Evolutionary conservation across 495 filamentous ascomycete species (phyloP).

Genomic region (Hypoxylon lienhwacheense): DNA sequence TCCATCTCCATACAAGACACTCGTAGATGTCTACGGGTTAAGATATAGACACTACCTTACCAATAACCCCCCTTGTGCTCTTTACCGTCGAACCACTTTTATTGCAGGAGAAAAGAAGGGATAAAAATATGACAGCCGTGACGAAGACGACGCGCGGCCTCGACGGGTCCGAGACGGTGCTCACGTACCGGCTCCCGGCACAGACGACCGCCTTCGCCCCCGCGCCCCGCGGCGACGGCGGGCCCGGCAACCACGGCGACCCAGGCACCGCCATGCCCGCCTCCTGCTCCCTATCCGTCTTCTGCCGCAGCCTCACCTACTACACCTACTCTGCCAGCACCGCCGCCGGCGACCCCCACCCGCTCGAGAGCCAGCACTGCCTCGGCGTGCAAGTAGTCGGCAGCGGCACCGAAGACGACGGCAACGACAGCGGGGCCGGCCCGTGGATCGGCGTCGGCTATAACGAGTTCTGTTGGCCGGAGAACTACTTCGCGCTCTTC

Average conservation of each 20-base stretch:
- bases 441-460: conserved; percentile 3
- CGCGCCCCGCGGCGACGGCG: too few species aligned
- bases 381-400: conserved; percentile 8
- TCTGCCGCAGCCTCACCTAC: conserved; percentile 16
- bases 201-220: conserved; percentile 25
- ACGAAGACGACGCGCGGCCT: conserved; percentile 8
- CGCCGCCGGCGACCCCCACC: conserved; percentile 7
- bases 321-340: conserved; percentile 4
- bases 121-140: conserved; percentile 13
- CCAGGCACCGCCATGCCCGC: background rate
- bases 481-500: conserved; percentile 29
- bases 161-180: conserved; percentile 5
- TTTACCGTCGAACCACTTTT: background rate
- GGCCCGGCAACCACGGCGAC: too few species aligned
- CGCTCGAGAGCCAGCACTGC: conserved; percentile 14
- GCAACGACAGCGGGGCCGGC: too few species aligned
- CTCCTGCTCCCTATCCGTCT: conserved; percentile 19
- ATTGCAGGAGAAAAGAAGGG: background rate
- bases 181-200: background rate
- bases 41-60: too few species aligned
- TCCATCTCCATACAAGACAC: too few species aligned
- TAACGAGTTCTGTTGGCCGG: conserved; percentile 12
- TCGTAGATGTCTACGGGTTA: too few species aligned
- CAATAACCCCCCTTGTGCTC: background rate
- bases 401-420: too few species aligned